phyloP scores from a whole-genome alignment of 371 early-diverging fungal genomes.

The Encephalitozoon cuniculi region DNA sequence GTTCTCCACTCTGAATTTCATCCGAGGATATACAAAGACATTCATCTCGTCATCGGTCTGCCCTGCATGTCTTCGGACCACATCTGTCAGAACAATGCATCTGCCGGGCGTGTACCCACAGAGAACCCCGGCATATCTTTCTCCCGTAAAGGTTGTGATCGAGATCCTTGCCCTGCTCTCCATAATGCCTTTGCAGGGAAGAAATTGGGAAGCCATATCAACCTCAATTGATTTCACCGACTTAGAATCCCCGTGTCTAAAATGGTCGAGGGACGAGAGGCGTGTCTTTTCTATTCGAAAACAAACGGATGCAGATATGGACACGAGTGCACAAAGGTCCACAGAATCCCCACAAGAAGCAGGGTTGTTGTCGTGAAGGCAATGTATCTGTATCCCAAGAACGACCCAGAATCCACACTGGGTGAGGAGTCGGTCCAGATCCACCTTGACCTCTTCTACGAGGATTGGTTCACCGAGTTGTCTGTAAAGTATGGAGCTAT shows the following conservation, averaged over 20 bases:
- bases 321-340: conserved; percentile 86
- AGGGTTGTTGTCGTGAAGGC: conserved; percentile 82
- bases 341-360: conserved; percentile 82
- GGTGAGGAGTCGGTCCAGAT: conserved; percentile 71
- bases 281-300: conserved; percentile 89
- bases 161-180: not conserved
- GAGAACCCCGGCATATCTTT: not conserved
- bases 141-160: not conserved
- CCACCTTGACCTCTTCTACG: conserved; percentile 85
- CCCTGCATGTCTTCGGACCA: not conserved
- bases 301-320: conserved; percentile 93
- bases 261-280: not conserved
- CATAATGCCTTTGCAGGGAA: not conserved
- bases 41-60: not conserved
- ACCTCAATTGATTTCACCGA: not conserved
- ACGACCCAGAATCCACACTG: conserved; percentile 67
- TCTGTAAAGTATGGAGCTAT: conserved; percentile 82
- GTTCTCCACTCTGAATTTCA: not conserved
- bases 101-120: not conserved
- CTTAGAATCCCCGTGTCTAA: not conserved
- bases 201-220: not conserved
- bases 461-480: conserved; percentile 84
- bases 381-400: conserved; percentile 81
- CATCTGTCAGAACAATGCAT: not conserved
- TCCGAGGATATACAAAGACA: not conserved